Percentiles rank a stretch among this genome's conserved stretches.
phyloP scores from a whole-genome alignment of 2,329 filamentous ascomycete species.

The Cercospora zeina region DNA sequence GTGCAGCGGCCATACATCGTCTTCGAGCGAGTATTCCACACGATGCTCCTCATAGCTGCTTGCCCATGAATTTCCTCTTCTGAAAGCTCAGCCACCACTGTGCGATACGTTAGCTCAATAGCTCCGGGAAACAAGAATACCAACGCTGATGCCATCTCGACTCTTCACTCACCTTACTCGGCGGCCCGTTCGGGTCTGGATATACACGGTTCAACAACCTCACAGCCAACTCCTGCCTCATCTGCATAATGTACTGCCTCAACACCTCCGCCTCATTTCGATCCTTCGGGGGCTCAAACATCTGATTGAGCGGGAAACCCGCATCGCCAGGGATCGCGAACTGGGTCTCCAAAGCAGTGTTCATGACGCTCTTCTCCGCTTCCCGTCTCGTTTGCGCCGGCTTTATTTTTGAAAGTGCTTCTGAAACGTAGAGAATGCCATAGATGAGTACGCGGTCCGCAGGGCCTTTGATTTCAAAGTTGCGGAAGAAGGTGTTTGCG shows the following conservation, averaged over 20 bases:
- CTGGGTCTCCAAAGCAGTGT: slow-evolving; percentile 85
- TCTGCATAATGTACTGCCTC: slow-evolving; percentile 85
- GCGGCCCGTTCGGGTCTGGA: slow-evolving; percentile 66
- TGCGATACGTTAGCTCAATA: slow-evolving; percentile 44
- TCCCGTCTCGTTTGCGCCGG: slow-evolving; percentile 66
- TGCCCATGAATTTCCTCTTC: slow-evolving; percentile 99
- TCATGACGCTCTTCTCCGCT: slow-evolving; percentile 77
- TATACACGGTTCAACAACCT: slow-evolving; percentile 85
- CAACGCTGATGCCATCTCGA: not conserved
- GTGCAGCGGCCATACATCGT: not conserved
- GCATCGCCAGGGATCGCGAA: slow-evolving; percentile 95
- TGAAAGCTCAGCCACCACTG: slow-evolving; percentile 99
- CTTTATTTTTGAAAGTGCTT: slow-evolving; percentile 85
- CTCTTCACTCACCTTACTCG: slow-evolving; percentile 56
- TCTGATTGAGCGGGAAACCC: slow-evolving; percentile 90
- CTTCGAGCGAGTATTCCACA: not conserved
- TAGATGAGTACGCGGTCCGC: slow-evolving; percentile 95
- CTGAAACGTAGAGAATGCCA: slow-evolving; percentile 90
- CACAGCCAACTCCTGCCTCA: slow-evolving; percentile 84
- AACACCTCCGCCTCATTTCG: slow-evolving; percentile 86
- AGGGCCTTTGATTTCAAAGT: slow-evolving; percentile 97
- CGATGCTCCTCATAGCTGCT: slow-evolving; percentile 51
- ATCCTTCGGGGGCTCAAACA: slow-evolving; percentile 85
- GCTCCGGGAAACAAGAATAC: not conserved
- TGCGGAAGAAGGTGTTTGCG: slow-evolving; percentile 98